These are phyloP conservation scores for Canavalia ensiformis DNA, from an alignment of 306 rosid species.

Conservation along the genomic window DNA sequence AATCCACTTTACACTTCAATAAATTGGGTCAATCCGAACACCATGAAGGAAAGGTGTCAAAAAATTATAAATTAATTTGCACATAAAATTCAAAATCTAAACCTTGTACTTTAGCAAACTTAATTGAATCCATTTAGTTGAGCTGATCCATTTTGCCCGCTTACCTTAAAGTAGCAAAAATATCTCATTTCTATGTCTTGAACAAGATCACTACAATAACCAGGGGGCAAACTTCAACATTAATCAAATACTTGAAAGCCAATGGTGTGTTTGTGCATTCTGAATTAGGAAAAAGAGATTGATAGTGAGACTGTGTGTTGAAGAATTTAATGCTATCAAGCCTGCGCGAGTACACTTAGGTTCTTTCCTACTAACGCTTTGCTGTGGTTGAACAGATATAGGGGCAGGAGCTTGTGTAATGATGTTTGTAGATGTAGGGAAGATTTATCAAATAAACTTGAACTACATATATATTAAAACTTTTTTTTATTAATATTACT, in stretches of 20 bases:
- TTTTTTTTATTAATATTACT: neutral
- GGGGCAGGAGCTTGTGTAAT: neutral
- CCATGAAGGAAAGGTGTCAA: too few species aligned
- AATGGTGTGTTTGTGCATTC: neutral
- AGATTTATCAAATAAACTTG: neutral
- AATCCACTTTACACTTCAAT: too few species aligned
- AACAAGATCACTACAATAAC: neutral
- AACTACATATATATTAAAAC: neutral
- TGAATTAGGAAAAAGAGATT: neutral
- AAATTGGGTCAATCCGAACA: too few species aligned
- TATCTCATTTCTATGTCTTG: neutral
- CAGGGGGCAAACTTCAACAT: neutral
- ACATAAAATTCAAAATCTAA: too few species aligned
- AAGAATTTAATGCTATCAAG: neutral
- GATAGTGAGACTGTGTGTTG: neutral
- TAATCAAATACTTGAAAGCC: neutral
- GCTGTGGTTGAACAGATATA: neutral
- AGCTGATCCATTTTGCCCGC: too few species aligned
- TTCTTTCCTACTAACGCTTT: neutral
- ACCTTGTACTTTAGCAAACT: too few species aligned
- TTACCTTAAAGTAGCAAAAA: neutral
- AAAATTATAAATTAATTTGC: too few species aligned
- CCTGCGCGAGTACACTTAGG: neutral
- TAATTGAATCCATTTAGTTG: too few species aligned
- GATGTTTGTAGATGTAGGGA: constrained; percentile 9